Percentiles rank a stretch among this genome's conserved stretches.
phyloP scores from a whole-genome alignment of 192 early-diverging fungal genomes.

The Rhizoclosmatium sp. region DNA sequence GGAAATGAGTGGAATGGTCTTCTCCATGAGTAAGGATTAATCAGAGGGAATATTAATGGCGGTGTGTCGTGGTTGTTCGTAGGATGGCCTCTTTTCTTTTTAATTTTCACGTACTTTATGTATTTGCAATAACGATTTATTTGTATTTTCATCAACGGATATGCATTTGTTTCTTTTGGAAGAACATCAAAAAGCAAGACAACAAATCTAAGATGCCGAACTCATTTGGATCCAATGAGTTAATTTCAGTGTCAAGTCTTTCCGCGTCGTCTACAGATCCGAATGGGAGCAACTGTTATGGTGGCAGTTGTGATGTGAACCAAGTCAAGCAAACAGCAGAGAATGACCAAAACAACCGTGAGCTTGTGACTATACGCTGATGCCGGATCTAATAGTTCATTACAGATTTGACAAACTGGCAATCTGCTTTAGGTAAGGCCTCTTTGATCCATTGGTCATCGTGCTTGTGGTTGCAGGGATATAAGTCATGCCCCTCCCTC shows the following conservation, averaged over 20 bases:
- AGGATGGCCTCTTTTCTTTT: too few relatives aligned
- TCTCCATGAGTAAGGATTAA: not conserved
- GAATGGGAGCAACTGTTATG: not conserved
- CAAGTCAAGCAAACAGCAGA: constrained; percentile 10
- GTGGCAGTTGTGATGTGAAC: not conserved
- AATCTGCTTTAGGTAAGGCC: not conserved
- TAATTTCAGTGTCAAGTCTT: constrained; percentile 5
- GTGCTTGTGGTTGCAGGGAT: too few relatives aligned
- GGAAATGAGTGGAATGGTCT: not conserved
- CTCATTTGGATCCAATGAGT: not conserved
- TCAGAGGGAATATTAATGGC: too few relatives aligned
- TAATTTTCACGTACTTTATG: too few relatives aligned
- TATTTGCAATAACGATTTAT: too few relatives aligned
- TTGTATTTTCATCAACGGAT: not conserved
- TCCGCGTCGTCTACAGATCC: constrained; percentile 12
- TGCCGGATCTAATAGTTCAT: too few relatives aligned
- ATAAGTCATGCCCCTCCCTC: too few relatives aligned
- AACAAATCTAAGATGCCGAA: not conserved
- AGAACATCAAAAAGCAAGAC: not conserved
- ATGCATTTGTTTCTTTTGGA: not conserved
- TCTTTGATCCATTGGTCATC: not conserved
- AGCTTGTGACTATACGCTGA: too few relatives aligned
- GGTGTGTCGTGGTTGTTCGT: too few relatives aligned
- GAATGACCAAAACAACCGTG: constrained; percentile 16
- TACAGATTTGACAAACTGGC: constrained; percentile 8